phyloP scores from a whole-genome alignment of 345 rosid genomes.

The Euphorbia tirucalli region DNA sequence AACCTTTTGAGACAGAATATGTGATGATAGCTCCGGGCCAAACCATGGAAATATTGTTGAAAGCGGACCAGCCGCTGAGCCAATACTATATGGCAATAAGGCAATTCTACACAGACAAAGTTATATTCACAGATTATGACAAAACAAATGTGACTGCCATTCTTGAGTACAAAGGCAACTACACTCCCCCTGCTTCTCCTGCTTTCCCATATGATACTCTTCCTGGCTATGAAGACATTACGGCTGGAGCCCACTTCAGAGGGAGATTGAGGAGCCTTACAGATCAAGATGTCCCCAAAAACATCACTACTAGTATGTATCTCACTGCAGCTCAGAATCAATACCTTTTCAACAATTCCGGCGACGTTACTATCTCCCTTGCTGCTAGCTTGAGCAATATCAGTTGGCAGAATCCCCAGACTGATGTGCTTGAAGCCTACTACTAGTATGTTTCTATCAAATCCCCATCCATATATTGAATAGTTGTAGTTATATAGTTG shows the following conservation, averaged over 20 bases:
- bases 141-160: slow-evolving; percentile 85
- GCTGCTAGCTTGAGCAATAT: slow-evolving; percentile 47
- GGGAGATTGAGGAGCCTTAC: background rate
- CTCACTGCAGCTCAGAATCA: background rate
- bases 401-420: slow-evolving; percentile 26
- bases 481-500: too few relatives aligned
- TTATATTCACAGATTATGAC: slow-evolving; percentile 43
- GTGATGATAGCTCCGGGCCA: slow-evolving; percentile 70
- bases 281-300: slow-evolving; percentile 19
- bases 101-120: background rate
- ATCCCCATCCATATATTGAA: too few relatives aligned
- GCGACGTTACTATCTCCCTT: background rate
- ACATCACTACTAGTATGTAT: background rate
- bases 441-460: slow-evolving; percentile 18
- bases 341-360: background rate
- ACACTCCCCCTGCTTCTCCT: slow-evolving; percentile 24
- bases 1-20: slow-evolving; percentile 28
- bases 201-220: slow-evolving; percentile 23
- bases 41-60: slow-evolving; percentile 67
- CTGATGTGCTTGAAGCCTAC: slow-evolving; percentile 44
- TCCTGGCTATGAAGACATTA: slow-evolving; percentile 19
- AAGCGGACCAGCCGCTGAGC: slow-evolving; percentile 61
- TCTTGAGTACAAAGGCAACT: slow-evolving; percentile 49
- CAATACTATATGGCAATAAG: slow-evolving; percentile 73
- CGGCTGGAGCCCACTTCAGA: slow-evolving; percentile 21